Evolutionary conservation across 495 filamentous ascomycete species (phyloP).

Genomic region (Penicillium canariense): DNA sequence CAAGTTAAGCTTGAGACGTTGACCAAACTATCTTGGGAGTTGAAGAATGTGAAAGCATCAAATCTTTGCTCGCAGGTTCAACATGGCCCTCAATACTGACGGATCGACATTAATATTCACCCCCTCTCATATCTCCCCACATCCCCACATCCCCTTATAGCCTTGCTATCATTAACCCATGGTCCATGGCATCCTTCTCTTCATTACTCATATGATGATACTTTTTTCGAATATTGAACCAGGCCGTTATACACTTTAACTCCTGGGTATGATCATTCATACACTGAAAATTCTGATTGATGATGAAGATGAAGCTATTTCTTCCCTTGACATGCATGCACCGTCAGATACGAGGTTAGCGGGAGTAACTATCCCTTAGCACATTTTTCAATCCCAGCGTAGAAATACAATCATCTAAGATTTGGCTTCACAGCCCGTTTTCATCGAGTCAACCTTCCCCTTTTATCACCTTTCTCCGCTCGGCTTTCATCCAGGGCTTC

Average conservation of each 20-base stretch:
- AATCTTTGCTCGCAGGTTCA: too few species aligned
- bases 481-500: constrained; percentile 38
- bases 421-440: neutral
- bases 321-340: neutral
- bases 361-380: neutral
- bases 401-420: neutral
- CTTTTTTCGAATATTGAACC: constrained; percentile 39
- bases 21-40: neutral
- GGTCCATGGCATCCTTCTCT: neutral
- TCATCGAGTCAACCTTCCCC: neutral
- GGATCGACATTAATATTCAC: too few species aligned
- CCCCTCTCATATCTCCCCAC: too few species aligned
- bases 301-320: constrained; percentile 18
- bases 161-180: neutral
- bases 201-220: constrained; percentile 39
- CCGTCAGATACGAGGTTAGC: neutral
- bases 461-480: constrained; percentile 5
- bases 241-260: constrained; percentile 30
- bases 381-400: neutral
- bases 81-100: too few species aligned
- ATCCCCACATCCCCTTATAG: neutral
- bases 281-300: constrained; percentile 52
- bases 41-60: too few species aligned
- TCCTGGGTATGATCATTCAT: constrained; percentile 43
- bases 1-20: too few species aligned